Percentiles rank a stretch among this genome's conserved stretches.
phyloP scores from a whole-genome alignment of 139 green algal species.

The Marvania coccoides region DNA sequence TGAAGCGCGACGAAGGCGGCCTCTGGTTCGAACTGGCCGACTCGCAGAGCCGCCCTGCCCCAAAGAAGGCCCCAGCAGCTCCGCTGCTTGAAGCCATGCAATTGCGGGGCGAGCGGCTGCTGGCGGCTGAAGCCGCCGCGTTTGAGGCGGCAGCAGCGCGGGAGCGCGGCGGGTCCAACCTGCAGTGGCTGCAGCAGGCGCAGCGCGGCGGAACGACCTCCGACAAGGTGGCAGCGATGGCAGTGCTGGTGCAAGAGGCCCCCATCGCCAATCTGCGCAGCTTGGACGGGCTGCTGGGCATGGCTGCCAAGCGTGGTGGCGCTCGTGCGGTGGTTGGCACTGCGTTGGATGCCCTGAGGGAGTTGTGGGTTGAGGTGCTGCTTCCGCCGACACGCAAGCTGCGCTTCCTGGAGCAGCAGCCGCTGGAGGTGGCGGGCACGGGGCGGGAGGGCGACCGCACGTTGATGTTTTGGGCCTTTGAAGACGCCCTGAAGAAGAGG shows the following conservation, averaged over 20 bases:
- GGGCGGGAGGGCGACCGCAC: conserved; percentile 45
- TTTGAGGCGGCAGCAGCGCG: conserved; percentile 50
- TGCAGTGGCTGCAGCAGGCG: conserved; percentile 72
- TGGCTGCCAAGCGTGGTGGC: conserved; percentile 52
- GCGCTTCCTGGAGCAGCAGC: conserved; percentile 47
- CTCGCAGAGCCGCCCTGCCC: not conserved
- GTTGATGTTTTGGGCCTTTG: conserved; percentile 73
- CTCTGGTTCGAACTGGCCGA: not conserved
- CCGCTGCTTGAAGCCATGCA: not conserved
- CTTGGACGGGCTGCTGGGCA: conserved; percentile 71
- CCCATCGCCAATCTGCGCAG: conserved; percentile 56
- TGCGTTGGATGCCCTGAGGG: conserved; percentile 63
- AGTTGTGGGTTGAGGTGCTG: conserved; percentile 73
- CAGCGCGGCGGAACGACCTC: conserved; percentile 53
- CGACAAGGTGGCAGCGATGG: conserved; percentile 78
- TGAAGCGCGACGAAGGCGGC: not conserved
- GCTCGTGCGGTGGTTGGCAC: conserved; percentile 29
- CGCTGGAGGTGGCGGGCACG: conserved; percentile 25
- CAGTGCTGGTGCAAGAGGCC: conserved; percentile 76
- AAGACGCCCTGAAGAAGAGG: conserved; percentile 79
- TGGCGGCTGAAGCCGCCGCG: conserved; percentile 1
- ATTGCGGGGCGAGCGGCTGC: not conserved
- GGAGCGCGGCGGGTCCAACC: conserved; percentile 40
- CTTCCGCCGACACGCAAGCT: conserved; percentile 84
- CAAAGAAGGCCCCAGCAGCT: not conserved